phyloP scores from a whole-genome alignment of 441 rosid species.

The Daphne laureola region DNA sequence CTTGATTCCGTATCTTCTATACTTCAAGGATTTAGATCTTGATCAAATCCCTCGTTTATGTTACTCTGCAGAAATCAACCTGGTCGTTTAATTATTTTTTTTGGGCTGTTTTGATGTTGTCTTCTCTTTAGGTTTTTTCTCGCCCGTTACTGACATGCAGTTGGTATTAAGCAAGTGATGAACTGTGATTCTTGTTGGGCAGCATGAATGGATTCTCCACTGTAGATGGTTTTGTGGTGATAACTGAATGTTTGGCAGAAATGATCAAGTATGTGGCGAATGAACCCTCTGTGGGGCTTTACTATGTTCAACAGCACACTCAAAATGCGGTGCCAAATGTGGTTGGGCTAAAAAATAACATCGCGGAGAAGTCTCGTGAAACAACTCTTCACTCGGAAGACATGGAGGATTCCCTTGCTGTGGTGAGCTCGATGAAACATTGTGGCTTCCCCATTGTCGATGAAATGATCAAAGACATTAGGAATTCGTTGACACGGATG shows the following conservation, averaged over 20 bases:
- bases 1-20: too few relatives aligned
- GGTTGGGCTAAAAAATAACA: conserved; percentile 42
- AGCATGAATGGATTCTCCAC: conserved; percentile 96
- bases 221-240: conserved; percentile 86
- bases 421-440: conserved; percentile 80
- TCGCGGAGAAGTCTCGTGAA: conserved; percentile 53
- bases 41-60: too few relatives aligned
- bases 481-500: conserved; percentile 47
- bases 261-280: conserved; percentile 91
- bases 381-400: conserved; percentile 67
- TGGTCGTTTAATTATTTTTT: too few relatives aligned
- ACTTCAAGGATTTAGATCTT: too few relatives aligned
- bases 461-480: conserved; percentile 79
- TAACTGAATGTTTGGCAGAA: conserved; percentile 75
- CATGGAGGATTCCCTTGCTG: conserved; percentile 63
- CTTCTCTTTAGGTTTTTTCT: too few relatives aligned
- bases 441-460: conserved; percentile 63
- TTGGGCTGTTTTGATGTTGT: too few relatives aligned
- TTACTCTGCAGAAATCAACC: too few relatives aligned
- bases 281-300: conserved; percentile 93
- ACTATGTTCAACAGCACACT: conserved; percentile 79
- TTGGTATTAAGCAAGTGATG: conserved; percentile 32
- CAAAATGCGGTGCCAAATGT: conserved; percentile 73
- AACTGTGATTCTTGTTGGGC: conserved; percentile 24
- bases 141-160: too few relatives aligned